A percentile compares a stretch with the other conserved stretches of the same genome.
Evolutionary conservation across 176 grass and related monocot genomes (phyloP).

Genomic region (Hsuehochloa calcarea): DNA sequence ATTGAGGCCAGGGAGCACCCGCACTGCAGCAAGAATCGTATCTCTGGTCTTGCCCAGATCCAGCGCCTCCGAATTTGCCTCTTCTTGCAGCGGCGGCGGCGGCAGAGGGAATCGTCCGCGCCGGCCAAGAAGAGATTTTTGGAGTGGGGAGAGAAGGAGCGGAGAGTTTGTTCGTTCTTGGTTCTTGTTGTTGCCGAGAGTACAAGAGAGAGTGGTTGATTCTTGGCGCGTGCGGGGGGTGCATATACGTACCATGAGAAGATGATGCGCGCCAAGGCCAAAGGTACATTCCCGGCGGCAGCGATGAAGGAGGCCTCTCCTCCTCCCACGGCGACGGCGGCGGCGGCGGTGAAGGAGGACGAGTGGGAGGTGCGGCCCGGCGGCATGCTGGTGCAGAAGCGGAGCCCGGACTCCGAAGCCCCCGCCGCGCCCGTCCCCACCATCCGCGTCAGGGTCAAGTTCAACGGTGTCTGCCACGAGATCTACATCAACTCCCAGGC

Average conservation of each 20-base stretch:
- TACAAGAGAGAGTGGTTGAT: not conserved
- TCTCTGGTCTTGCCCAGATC: slow-evolving; percentile 27
- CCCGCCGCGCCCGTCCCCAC: slow-evolving; percentile 56
- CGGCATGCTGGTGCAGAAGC: slow-evolving; percentile 94
- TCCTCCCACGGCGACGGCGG: not conserved
- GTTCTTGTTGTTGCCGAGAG: not conserved
- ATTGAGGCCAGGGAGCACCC: slow-evolving; percentile 32
- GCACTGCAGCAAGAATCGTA: not conserved
- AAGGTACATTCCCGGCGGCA: slow-evolving; percentile 35
- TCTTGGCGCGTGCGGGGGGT: not conserved
- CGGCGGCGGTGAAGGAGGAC: slow-evolving; percentile 44
- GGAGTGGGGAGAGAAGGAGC: not conserved
- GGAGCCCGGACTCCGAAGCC: slow-evolving; percentile 50
- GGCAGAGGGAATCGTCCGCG: not conserved
- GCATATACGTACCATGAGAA: slow-evolving; percentile 47
- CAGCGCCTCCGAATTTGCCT: slow-evolving; percentile 7
- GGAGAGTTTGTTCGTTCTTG: not conserved
- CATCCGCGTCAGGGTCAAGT: slow-evolving; percentile 92
- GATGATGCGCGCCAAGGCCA: slow-evolving; percentile 68
- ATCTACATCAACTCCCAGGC: slow-evolving; percentile 92
- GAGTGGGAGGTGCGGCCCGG: slow-evolving; percentile 85
- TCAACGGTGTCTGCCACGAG: slow-evolving; percentile 74
- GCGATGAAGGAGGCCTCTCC: slow-evolving; percentile 56
- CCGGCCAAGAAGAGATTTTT: not conserved
- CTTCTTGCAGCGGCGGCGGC: not conserved